These are phyloP conservation scores for Acacia confusa DNA, from an alignment of 306 rosid species.

Conservation along the genomic window DNA sequence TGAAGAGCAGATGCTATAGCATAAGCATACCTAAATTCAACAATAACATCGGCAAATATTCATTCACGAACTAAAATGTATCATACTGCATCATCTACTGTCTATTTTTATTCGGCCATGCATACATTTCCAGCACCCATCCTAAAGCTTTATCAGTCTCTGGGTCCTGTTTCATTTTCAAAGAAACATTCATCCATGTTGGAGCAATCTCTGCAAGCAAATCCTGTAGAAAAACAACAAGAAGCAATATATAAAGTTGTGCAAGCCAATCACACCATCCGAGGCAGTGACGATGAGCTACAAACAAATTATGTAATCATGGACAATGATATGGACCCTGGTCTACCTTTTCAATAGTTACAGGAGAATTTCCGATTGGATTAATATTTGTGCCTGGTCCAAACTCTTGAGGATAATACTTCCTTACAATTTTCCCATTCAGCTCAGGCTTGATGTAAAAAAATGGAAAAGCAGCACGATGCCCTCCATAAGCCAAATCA, in stretches of 20 bases:
- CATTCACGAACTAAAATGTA: slow-evolving; percentile 11
- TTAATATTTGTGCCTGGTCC: slow-evolving; percentile 87
- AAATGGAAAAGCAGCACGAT: slow-evolving; percentile 92
- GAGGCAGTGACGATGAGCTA: too few relatives aligned
- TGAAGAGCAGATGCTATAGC: slow-evolving; percentile 96
- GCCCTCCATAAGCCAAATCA: slow-evolving; percentile 60
- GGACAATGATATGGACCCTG: too few relatives aligned
- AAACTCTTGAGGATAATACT: slow-evolving; percentile 72
- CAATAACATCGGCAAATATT: slow-evolving; percentile 29
- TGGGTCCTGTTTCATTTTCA: slow-evolving; percentile 85
- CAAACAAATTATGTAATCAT: too few relatives aligned
- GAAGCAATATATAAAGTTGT: slow-evolving; percentile 16
- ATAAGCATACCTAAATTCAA: slow-evolving; percentile 82
- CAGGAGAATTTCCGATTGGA: slow-evolving; percentile 98
- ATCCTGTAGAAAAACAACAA: slow-evolving; percentile 46
- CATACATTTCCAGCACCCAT: slow-evolving; percentile 99
- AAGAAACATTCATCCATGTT: slow-evolving; percentile 98
- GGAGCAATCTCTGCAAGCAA: slow-evolving; percentile 86
- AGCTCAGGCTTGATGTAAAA: slow-evolving; percentile 74
- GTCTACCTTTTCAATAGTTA: slow-evolving; percentile 82
- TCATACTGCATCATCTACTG: background rate
- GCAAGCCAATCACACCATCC: too few relatives aligned
- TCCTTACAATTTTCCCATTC: slow-evolving; percentile 70
- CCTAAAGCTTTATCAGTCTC: slow-evolving; percentile 90
- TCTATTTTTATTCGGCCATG: slow-evolving; percentile 18